Evolutionary conservation across 371 early-diverging fungal genomes (phyloP), one percentile per base, ranked within the genome.

Genomic region (Massospora cicadina): DNA sequence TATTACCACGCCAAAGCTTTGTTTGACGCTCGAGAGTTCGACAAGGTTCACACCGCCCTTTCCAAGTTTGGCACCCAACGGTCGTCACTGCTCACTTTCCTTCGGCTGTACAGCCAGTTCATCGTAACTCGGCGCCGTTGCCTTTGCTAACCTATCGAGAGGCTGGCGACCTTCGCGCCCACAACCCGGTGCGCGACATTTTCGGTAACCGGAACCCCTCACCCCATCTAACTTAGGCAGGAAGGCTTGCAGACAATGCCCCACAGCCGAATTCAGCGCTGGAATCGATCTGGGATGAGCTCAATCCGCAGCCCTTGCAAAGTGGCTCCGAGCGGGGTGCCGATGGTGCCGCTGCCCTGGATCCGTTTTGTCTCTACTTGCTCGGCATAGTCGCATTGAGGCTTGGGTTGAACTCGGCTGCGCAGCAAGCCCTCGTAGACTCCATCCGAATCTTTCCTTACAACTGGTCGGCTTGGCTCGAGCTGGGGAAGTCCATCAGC

Each of bases 391-490:
- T 83, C 2, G 65, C 78, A 28, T 70, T 70, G 60, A 77, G 78
- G 65, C 73, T 72, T 10, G 71, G 78, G 23, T 69, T 72, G 32
- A 70, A 73, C 54, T 66, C 65, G 23, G 68, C 75, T 59, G 91
- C 92, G 0, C 71, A 75, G n/a, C 69, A 71, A 2, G 72, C 78
- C 2, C 72, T 91, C 21, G 29, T 88, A 12, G 69, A 79, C 64
- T 87, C 93, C 2, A 71, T 93, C 0, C 70, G 70, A 28, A 68
- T 68, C 65, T 91, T 84, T 68, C 86, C 83, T 29, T 90, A 76
- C 72, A 91, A 91, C 70, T 93, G 93, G 93, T 85, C 85, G 33
- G 90, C 91, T n/a, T 94, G 95, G 95, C 71, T 80, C 65, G 89
- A 87, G 59, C 72, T 93, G 0, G 81, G 75, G 3, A 58, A 74